A percentile compares a stretch with the other conserved stretches of the same genome.
phyloP scores from a whole-genome alignment of 805 yeast genomes.

The Candida yuanshanica region DNA sequence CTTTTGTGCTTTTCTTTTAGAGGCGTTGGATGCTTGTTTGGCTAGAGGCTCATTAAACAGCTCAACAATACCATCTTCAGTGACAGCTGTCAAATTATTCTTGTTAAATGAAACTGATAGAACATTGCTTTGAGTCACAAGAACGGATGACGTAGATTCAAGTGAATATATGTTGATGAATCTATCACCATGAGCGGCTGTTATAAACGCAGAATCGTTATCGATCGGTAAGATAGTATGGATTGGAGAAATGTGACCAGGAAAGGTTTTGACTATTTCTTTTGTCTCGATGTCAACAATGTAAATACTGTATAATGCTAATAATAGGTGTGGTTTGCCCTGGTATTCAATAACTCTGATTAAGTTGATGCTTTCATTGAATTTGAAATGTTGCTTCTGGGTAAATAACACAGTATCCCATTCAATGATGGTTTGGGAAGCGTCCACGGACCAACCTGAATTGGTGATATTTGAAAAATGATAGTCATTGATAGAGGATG shows the following conservation, averaged over 20 bases:
- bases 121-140: constrained; percentile 67
- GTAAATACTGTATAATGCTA: constrained; percentile 64
- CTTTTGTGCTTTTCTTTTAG: constrained; percentile 43
- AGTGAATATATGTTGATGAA: constrained; percentile 67
- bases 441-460: constrained; percentile 56
- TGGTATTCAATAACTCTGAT: constrained; percentile 26
- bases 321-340: constrained; percentile 38
- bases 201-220: constrained; percentile 42
- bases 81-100: constrained; percentile 44
- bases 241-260: constrained; percentile 75
- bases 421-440: constrained; percentile 50
- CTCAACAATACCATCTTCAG: constrained; percentile 74
- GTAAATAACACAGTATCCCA: constrained; percentile 50
- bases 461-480: constrained; percentile 36
- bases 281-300: constrained; percentile 39
- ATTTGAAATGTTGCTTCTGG: constrained; percentile 37
- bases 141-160: constrained; percentile 41
- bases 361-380: constrained; percentile 25
- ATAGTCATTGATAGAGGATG: constrained; percentile 45
- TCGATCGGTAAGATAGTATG: constrained; percentile 38
- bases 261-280: constrained; percentile 46
- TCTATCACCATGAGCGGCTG: constrained; percentile 76
- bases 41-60: constrained; percentile 56
- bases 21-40: constrained; percentile 16
- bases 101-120: constrained; percentile 35